Evolutionary conservation across 208 protist genomes (phyloP).

Genomic region (Crithidia expoeki): DNA sequence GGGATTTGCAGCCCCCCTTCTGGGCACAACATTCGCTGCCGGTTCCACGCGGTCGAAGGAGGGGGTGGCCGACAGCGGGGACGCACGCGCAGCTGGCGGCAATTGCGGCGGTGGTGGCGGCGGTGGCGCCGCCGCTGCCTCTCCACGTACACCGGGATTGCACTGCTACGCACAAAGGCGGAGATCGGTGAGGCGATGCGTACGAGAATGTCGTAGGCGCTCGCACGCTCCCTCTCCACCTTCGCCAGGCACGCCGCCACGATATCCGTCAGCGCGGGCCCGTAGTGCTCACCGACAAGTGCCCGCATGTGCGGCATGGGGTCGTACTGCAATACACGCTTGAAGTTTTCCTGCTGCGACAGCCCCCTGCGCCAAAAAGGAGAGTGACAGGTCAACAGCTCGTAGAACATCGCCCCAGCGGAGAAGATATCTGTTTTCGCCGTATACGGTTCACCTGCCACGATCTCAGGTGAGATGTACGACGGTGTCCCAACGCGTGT

Average conservation of each 20-base stretch:
- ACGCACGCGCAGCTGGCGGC: constrained; percentile 15
- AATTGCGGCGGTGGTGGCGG: constrained; percentile 6
- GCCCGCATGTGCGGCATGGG: constrained; percentile 56
- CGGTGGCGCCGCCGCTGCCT: background rate
- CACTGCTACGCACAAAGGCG: constrained; percentile 33
- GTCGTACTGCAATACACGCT: constrained; percentile 56
- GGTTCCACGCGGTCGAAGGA: background rate
- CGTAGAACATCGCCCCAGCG: constrained; percentile 88
- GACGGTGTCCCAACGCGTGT: constrained; percentile 91
- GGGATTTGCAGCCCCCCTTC: background rate
- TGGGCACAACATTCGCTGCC: no score
- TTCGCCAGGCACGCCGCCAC: constrained; percentile 66
- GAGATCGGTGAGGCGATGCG: constrained; percentile 43
- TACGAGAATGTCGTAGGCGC: constrained; percentile 63
- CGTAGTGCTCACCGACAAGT: constrained; percentile 34
- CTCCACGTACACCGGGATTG: constrained; percentile 55
- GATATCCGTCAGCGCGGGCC: constrained; percentile 39
- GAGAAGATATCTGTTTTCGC: constrained; percentile 94
- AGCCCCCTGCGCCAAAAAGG: constrained; percentile 70
- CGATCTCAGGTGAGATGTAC: constrained; percentile 95
- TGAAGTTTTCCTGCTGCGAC: constrained; percentile 60
- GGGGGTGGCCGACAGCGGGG: constrained; percentile 12
- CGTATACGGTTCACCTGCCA: constrained; percentile 86
- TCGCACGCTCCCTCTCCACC: constrained; percentile 52
- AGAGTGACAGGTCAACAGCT: constrained; percentile 68